Conservation (phyloP, 2,329 filamentous ascomycete species). For the Cladosporium austrohemisphaericum region DNA sequence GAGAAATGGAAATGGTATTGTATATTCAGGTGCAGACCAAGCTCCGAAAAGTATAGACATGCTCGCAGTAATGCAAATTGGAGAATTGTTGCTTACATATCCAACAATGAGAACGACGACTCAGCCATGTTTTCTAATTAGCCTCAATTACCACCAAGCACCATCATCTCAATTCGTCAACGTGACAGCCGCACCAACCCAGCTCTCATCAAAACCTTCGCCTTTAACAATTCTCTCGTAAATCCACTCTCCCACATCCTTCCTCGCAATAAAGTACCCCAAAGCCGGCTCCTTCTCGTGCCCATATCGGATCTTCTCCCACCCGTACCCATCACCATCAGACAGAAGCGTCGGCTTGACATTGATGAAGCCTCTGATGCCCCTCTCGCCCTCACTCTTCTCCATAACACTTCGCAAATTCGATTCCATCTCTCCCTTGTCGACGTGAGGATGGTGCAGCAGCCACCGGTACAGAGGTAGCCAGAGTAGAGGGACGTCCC, state of each 20-base stretch:
- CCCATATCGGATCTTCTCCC: conserved; percentile 32
- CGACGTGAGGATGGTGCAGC: conserved; percentile 36
- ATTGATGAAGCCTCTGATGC: conserved; percentile 31
- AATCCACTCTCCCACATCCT: conserved; percentile 41
- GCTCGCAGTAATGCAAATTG: conserved; percentile 3
- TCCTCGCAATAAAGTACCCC: conserved; percentile 37
- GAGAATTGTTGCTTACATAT: no score
- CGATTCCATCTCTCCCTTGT: conserved; percentile 38
- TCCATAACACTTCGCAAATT: conserved; percentile 27
- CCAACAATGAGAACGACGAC: no score
- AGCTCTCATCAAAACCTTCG: conserved; percentile 24
- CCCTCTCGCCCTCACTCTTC: conserved; percentile 20
- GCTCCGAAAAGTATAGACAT: background rate
- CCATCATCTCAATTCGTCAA: conserved; percentile 29
- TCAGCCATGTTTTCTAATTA: no score
- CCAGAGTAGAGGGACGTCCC: conserved; percentile 37
- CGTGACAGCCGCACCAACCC: conserved; percentile 32
- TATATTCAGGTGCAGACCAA: background rate
- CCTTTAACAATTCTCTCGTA: conserved; percentile 33
- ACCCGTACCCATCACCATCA: conserved; percentile 29
- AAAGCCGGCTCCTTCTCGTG: conserved; percentile 32
- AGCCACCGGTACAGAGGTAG: conserved; percentile 36
- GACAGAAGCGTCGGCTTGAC: conserved; percentile 38
- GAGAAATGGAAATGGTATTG: background rate
- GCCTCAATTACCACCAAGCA: background rate